These are phyloP conservation scores for Entomortierella chlamydospora DNA, from an alignment of 192 early-diverging fungal species.

Conservation along the genomic window DNA sequence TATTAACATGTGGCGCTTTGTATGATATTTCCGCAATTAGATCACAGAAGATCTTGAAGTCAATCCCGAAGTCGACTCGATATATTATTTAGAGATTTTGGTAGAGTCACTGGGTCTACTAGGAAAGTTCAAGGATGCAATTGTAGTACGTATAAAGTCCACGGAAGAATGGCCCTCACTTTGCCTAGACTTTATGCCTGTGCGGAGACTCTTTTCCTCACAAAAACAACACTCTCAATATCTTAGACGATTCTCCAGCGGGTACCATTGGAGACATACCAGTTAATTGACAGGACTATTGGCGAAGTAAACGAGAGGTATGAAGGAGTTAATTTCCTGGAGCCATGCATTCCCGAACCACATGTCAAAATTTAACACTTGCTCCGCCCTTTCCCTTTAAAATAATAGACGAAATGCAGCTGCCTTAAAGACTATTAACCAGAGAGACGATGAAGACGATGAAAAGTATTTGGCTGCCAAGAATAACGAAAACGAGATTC, in stretches of 20 bases:
- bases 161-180: no score
- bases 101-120: slow-evolving; percentile 75
- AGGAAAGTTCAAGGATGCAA: slow-evolving; percentile 62
- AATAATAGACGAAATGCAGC: slow-evolving; percentile 34
- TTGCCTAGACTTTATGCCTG: no score
- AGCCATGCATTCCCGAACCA: not conserved
- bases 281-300: slow-evolving; percentile 79
- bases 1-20: not conserved
- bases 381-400: not conserved
- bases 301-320: slow-evolving; percentile 80
- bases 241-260: slow-evolving; percentile 75
- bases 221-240: not conserved
- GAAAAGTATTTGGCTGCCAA: slow-evolving; percentile 65
- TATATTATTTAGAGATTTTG: slow-evolving; percentile 81
- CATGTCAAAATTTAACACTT: not conserved
- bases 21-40: slow-evolving; percentile 15
- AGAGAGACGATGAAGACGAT: slow-evolving; percentile 51
- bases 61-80: slow-evolving; percentile 82
- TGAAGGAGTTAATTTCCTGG: not conserved
- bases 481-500: slow-evolving; percentile 73
- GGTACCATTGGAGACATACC: slow-evolving; percentile 74
- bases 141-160: slow-evolving; percentile 50
- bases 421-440: slow-evolving; percentile 50
- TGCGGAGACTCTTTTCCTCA: no score
- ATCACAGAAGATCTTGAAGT: slow-evolving; percentile 69